Percentiles rank a stretch among this genome's conserved stretches.
Evolutionary conservation across 1,284 basidiomycete species (phyloP).

Genomic region (Ustanciosporium gigantosporum): DNA sequence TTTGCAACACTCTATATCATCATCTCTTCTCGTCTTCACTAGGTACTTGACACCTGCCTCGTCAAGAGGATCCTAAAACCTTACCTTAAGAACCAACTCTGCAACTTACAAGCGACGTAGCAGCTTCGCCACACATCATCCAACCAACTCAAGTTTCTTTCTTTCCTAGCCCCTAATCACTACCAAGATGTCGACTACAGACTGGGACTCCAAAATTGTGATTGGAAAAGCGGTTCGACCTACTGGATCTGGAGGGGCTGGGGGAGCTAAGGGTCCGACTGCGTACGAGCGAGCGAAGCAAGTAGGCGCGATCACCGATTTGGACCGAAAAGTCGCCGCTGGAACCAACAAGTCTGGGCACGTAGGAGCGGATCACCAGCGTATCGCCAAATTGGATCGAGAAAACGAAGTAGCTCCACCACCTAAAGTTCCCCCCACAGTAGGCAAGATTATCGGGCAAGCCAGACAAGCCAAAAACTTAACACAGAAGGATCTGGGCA

Average conservation of each 20-base stretch:
- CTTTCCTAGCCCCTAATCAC: no score
- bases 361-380: slow-evolving; percentile 52
- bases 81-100: no score
- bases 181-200: slow-evolving; percentile 27
- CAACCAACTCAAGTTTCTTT: no score
- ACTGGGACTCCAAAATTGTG: slow-evolving; percentile 64
- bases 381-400: slow-evolving; percentile 57
- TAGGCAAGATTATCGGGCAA: slow-evolving; percentile 84
- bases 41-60: no score
- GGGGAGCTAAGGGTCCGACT: slow-evolving; percentile 66
- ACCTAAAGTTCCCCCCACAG: slow-evolving; percentile 75
- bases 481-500: slow-evolving; percentile 91
- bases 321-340: slow-evolving; percentile 62
- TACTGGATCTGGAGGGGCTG: slow-evolving; percentile 66
- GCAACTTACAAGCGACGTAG: no score
- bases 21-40: no score
- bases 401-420: slow-evolving; percentile 92
- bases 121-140: no score
- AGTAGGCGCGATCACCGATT: slow-evolving; percentile 63
- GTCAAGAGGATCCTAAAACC: no score
- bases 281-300: slow-evolving; percentile 61
- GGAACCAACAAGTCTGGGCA: slow-evolving; percentile 55
- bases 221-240: slow-evolving; percentile 74
- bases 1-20: no score
- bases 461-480: slow-evolving; percentile 77